Percentiles rank a stretch among this genome's conserved stretches.
phyloP scores from a whole-genome alignment of 805 yeast species.

The Candida verbasci region DNA sequence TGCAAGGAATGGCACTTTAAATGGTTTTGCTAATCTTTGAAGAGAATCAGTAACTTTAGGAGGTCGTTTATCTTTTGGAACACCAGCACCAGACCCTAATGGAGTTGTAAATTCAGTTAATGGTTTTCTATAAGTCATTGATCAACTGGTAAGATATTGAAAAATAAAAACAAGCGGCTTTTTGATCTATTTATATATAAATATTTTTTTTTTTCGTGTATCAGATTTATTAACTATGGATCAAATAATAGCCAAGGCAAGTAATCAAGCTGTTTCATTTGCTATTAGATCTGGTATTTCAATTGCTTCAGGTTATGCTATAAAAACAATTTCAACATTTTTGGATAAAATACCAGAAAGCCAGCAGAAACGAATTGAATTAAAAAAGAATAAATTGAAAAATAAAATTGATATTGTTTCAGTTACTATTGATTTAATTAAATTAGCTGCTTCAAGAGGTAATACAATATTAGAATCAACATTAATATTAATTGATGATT shows the following conservation, averaged over 20 bases:
- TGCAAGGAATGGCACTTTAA: slow-evolving; percentile 55
- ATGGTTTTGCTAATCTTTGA: slow-evolving; percentile 57
- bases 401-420: slow-evolving; percentile 58
- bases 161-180: too few species aligned
- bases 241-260: slow-evolving; percentile 50
- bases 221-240: slow-evolving; percentile 31
- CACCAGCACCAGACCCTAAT: slow-evolving; percentile 67
- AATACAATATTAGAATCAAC: slow-evolving; percentile 55
- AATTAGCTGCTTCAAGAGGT: slow-evolving; percentile 58
- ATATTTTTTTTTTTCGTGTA: not conserved
- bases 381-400: slow-evolving; percentile 42
- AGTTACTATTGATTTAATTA: slow-evolving; percentile 64
- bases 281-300: slow-evolving; percentile 76
- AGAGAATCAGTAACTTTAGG: slow-evolving; percentile 50
- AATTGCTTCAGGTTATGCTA: slow-evolving; percentile 68
- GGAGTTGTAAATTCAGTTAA: slow-evolving; percentile 39
- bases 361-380: slow-evolving; percentile 44
- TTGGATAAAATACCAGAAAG: slow-evolving; percentile 52
- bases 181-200: too few species aligned
- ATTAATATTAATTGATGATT: slow-evolving; percentile 47
- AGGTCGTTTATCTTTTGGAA: slow-evolving; percentile 53
- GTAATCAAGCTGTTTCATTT: slow-evolving; percentile 74
- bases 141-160: not conserved
- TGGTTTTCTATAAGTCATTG: slow-evolving; percentile 26
- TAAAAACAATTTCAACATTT: slow-evolving; percentile 55